A percentile compares a stretch with the other conserved stretches of the same genome.
These are phyloP conservation scores for Hemileccinum impolitum DNA, from an alignment of 768 basidiomycete species.

Conservation along the genomic window DNA sequence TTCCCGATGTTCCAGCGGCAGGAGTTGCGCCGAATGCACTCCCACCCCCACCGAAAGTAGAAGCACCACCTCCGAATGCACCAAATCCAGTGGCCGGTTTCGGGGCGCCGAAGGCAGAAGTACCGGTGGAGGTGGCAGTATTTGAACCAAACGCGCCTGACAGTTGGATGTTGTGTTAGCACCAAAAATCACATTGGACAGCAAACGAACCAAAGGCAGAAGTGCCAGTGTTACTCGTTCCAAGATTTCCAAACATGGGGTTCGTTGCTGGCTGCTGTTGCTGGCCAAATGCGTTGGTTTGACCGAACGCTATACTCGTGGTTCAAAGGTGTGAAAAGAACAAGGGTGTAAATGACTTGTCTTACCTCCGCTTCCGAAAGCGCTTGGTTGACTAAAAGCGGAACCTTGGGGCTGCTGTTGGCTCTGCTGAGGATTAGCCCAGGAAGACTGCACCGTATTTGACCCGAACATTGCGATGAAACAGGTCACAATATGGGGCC, in stretches of 20 bases:
- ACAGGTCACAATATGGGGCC: conserved; percentile 9
- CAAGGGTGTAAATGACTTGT: conserved; percentile 28
- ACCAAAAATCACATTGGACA: background rate
- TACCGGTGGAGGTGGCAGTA: conserved; percentile 33
- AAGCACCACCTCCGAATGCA: conserved; percentile 62
- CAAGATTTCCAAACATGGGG: conserved; percentile 76
- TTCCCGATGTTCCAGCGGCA: conserved; percentile 30
- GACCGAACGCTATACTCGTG: conserved; percentile 49
- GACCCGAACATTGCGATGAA: conserved; percentile 57
- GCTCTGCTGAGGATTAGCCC: conserved; percentile 65
- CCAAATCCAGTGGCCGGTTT: conserved; percentile 78
- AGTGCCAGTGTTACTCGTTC: conserved; percentile 32
- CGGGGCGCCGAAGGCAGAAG: conserved; percentile 56
- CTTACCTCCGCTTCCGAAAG: conserved; percentile 56
- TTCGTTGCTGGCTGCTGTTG: conserved; percentile 68
- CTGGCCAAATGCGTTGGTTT: conserved; percentile 57
- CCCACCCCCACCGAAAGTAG: conserved; percentile 45
- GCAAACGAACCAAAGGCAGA: conserved; percentile 35
- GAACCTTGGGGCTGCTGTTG: conserved; percentile 51
- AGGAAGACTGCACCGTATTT: conserved; percentile 52
- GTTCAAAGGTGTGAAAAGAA: conserved; percentile 24
- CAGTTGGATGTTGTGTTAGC: conserved; percentile 6
- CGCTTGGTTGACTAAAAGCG: conserved; percentile 68
- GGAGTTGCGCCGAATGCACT: conserved; percentile 39
- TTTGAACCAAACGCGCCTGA: conserved; percentile 42